Percentiles rank a stretch among this genome's conserved stretches.
These are phyloP conservation scores for Hebeloma cylindrosporum DNA, from an alignment of 768 basidiomycete species.

Conservation along the genomic window DNA sequence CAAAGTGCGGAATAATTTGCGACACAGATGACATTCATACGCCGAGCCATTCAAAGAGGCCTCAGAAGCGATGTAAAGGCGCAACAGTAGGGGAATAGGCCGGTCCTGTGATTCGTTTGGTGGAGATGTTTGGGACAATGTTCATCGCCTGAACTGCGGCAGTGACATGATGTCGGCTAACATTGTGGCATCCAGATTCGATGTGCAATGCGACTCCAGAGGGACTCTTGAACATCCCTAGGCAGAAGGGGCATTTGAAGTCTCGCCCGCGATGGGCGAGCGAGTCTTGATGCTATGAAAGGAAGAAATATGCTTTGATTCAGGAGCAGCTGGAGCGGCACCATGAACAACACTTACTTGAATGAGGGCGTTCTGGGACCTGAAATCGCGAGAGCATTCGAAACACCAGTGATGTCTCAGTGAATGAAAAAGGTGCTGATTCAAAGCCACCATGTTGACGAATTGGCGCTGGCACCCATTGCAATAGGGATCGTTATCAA, in stretches of 20 bases:
- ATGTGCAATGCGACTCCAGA: conserved; percentile 39
- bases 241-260: conserved; percentile 33
- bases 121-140: conserved; percentile 34
- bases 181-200: conserved; percentile 36
- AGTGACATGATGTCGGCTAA: conserved; percentile 38
- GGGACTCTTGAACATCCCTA: conserved; percentile 28
- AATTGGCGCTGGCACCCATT: background rate
- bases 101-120: conserved; percentile 27
- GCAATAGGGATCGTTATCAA: background rate
- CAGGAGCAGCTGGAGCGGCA: conserved; percentile 19
- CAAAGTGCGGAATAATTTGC: conserved; percentile 29
- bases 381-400: conserved; percentile 29
- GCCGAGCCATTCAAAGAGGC: conserved; percentile 36
- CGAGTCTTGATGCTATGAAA: conserved; percentile 24
- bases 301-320: background rate
- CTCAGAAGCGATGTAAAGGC: conserved; percentile 29
- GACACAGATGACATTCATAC: conserved; percentile 43
- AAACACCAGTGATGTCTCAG: conserved; percentile 29
- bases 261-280: conserved; percentile 21
- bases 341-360: background rate
- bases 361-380: conserved; percentile 10
- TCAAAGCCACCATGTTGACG: background rate
- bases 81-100: conserved; percentile 7
- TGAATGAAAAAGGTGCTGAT: background rate
- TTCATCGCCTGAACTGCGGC: conserved; percentile 30